A percentile compares a stretch with the other conserved stretches of the same genome.
Evolutionary conservation across 768 basidiomycete species (phyloP).

Genomic region (Boletus speciosus): DNA sequence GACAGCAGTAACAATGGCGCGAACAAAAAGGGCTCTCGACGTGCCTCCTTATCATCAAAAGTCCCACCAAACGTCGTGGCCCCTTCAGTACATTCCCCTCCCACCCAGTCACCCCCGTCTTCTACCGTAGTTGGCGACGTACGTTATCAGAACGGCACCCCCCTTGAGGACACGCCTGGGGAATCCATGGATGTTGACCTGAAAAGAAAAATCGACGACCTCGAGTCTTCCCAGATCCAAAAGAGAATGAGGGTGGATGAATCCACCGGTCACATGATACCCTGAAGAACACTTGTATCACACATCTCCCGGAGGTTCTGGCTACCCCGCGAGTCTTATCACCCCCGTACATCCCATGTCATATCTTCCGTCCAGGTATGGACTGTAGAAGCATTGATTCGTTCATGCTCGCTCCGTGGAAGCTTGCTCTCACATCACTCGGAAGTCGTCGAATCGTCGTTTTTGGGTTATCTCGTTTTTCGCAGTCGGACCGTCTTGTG

Average conservation of each 20-base stretch:
- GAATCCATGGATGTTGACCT: slow-evolving; percentile 52
- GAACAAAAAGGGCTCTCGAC: slow-evolving; percentile 41
- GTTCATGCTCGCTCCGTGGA: slow-evolving; percentile 27
- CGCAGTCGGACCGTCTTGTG: slow-evolving; percentile 36
- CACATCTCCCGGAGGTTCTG: slow-evolving; percentile 19
- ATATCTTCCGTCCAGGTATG: slow-evolving; percentile 28
- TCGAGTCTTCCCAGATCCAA: slow-evolving; percentile 47
- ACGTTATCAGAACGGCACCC: slow-evolving; percentile 34
- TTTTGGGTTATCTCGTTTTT: slow-evolving; percentile 34
- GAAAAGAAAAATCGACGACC: slow-evolving; percentile 57
- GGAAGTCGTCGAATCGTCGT: slow-evolving; percentile 31
- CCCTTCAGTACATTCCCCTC: slow-evolving; percentile 45
- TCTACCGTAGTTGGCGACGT: slow-evolving; percentile 33
- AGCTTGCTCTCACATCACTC: slow-evolving; percentile 24
- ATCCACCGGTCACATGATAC: slow-evolving; percentile 48
- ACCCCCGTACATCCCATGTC: slow-evolving; percentile 18
- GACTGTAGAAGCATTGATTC: slow-evolving; percentile 27
- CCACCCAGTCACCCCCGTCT: slow-evolving; percentile 53
- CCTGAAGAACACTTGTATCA: slow-evolving; percentile 39
- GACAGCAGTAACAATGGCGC: slow-evolving; percentile 39
- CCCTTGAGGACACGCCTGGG: slow-evolving; percentile 39
- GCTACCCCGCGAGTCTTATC: slow-evolving; percentile 22
- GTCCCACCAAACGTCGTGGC: slow-evolving; percentile 18
- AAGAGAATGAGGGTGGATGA: slow-evolving; percentile 76
- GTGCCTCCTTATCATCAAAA: slow-evolving; percentile 52